Percentiles rank a stretch among this genome's conserved stretches.
Evolutionary conservation across 495 filamentous ascomycete genomes (phyloP).

Genomic region (Trichodelitschia bisporula): DNA sequence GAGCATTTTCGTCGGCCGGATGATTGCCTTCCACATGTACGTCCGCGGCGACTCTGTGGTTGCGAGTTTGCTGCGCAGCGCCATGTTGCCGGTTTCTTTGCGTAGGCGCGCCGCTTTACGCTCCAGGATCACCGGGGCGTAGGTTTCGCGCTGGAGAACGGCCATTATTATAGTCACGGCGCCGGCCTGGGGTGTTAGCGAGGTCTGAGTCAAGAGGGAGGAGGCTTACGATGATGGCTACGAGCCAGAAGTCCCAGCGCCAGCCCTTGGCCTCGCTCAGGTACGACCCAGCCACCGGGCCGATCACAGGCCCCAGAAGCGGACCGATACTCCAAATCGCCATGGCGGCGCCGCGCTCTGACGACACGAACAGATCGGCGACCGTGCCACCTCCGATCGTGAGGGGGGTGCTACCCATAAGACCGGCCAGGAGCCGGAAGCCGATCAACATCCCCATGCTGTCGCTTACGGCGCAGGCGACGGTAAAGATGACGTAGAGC

Average conservation of each 20-base stretch:
- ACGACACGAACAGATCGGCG: slow-evolving; percentile 10
- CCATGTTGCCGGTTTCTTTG: slow-evolving; percentile 16
- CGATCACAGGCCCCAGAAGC: slow-evolving; percentile 19
- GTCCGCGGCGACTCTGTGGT: too few relatives aligned
- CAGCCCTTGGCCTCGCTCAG: slow-evolving; percentile 15
- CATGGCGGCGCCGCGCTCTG: slow-evolving; percentile 7
- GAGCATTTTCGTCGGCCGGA: too few relatives aligned
- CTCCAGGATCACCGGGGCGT: slow-evolving; percentile 30
- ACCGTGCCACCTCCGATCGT: slow-evolving; percentile 18
- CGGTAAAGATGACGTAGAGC: slow-evolving; percentile 2
- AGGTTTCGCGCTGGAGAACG: slow-evolving; percentile 27
- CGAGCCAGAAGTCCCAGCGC: slow-evolving; percentile 24
- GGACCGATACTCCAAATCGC: slow-evolving; percentile 14
- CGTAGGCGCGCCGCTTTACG: slow-evolving; percentile 27
- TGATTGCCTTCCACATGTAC: too few relatives aligned
- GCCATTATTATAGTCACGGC: slow-evolving; percentile 16
- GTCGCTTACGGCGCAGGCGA: slow-evolving; percentile 2
- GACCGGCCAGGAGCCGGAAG: slow-evolving; percentile 11
- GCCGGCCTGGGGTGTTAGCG: slow-evolving; percentile 13
- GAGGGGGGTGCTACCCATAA: slow-evolving; percentile 14
- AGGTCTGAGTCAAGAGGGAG: slow-evolving; percentile 9
- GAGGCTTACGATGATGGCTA: slow-evolving; percentile 6
- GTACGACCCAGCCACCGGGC: slow-evolving; percentile 21
- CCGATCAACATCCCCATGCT: slow-evolving; percentile 3
- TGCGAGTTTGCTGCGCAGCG: too few relatives aligned